Percentiles rank a stretch among this genome's conserved stretches.
phyloP scores from a whole-genome alignment of 352 stramenopile species.

The Thalassiosira livingstoniorum region DNA sequence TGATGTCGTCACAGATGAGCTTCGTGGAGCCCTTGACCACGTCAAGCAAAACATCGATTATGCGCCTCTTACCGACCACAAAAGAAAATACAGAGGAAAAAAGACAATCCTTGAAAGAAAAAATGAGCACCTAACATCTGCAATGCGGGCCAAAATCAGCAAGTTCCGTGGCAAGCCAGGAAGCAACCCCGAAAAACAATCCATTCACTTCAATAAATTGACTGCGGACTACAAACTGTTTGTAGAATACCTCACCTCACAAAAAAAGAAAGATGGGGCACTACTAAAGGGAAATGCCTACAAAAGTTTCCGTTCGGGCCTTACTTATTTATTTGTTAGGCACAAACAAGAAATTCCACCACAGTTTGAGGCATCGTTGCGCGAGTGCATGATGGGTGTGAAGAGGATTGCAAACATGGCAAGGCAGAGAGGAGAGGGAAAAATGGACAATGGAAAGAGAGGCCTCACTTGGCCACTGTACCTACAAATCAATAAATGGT shows the following conservation, averaged over 20 bases:
- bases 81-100: constrained; percentile 12
- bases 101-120: constrained; percentile 19
- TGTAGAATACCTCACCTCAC: not conserved
- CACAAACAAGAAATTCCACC: not conserved
- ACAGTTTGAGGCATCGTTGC: constrained; percentile 16
- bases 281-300: constrained; percentile 17
- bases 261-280: not conserved
- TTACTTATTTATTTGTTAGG: constrained; percentile 11
- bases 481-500: constrained; percentile 23
- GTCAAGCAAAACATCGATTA: constrained; percentile 13
- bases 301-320: not conserved
- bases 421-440: constrained; percentile 16
- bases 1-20: not conserved
- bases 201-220: not conserved
- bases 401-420: constrained; percentile 6
- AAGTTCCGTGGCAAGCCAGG: constrained; percentile 3
- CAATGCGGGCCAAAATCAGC: constrained; percentile 6
- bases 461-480: constrained; percentile 25
- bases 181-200: not conserved
- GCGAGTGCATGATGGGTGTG: constrained; percentile 28
- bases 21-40: constrained; percentile 10
- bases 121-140: not conserved
- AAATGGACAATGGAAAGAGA: constrained; percentile 22
- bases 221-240: constrained; percentile 4
- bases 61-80: not conserved